phyloP scores from a whole-genome alignment of 2,329 filamentous ascomycete species.

The Stemphylium beticola region DNA sequence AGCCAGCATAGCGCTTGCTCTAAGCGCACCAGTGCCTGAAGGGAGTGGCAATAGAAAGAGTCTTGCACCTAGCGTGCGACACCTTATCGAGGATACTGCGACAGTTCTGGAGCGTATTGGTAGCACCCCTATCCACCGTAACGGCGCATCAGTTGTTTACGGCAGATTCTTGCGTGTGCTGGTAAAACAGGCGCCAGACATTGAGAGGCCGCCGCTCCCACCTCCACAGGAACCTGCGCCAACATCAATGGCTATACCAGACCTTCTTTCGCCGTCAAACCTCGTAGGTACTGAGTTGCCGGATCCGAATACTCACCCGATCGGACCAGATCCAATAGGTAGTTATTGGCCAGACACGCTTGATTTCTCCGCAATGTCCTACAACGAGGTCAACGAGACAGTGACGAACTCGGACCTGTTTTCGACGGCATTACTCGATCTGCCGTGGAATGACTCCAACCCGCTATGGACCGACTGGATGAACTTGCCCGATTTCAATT shows the following conservation, averaged over 20 bases:
- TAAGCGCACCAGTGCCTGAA: slow-evolving; percentile 35
- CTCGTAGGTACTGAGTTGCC: slow-evolving; percentile 7
- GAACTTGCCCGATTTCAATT: slow-evolving; percentile 43
- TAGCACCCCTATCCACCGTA: slow-evolving; percentile 68
- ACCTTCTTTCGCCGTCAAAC: slow-evolving; percentile 11
- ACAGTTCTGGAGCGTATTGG: slow-evolving; percentile 73
- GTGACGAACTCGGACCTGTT: slow-evolving; percentile 69
- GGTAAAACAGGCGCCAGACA: slow-evolving; percentile 37
- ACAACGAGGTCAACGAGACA: slow-evolving; percentile 70
- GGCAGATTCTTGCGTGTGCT: slow-evolving; percentile 61
- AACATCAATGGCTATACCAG: slow-evolving; percentile 16
- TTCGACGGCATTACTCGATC: slow-evolving; percentile 60
- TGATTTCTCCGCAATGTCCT: slow-evolving; percentile 72
- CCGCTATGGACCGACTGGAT: slow-evolving; percentile 46
- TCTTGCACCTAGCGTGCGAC: slow-evolving; percentile 43
- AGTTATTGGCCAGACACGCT: slow-evolving; percentile 45
- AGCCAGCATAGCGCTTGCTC: slow-evolving; percentile 58
- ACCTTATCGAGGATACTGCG: slow-evolving; percentile 67
- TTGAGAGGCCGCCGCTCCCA: slow-evolving; percentile 6
- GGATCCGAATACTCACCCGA: slow-evolving; percentile 7
- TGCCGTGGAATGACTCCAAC: slow-evolving; percentile 63
- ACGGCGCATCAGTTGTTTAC: slow-evolving; percentile 68
- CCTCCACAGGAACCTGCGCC: slow-evolving; percentile 10
- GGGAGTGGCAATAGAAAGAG: slow-evolving; percentile 30
- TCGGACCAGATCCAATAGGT: slow-evolving; percentile 21